Evolutionary conservation across 768 basidiomycete genomes (phyloP), one percentile per base, ranked within the genome.

Genomic region (Termitomyces sp.): DNA sequence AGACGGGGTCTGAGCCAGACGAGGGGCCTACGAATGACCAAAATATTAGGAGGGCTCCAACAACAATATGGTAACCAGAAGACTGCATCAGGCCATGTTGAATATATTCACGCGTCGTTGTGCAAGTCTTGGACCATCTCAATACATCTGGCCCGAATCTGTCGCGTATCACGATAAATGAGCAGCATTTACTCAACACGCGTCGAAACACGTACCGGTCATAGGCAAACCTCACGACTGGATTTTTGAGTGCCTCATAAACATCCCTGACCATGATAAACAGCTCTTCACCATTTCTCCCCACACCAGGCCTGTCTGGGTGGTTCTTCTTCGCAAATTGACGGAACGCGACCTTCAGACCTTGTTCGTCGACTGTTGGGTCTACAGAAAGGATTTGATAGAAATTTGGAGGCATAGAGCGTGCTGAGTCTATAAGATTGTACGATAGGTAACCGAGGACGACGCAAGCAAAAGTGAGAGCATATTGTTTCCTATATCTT

Each of bases 101-200:
- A 48, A 94, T 70, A 58, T 84, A 93, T 54, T 94, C 91, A 38
- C 80, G 76, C 40, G 78, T 72, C 0, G 88, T 90, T n/a, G 72
- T 76, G 54, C 86, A 88, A 22, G 68, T 61, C 20, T 84, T 74
- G 18, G 73, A 77, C 89, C 91, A 94, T 2, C 54, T 64, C 23
- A 89, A 59, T 4, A 85, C 88, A 31, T 83, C 83, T 11, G 89
- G 85, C 0, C 92, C 92, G 63, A 94, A 94, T 57, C 90, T 91
- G 39, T 20, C 18, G 50, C n/a, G 41, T 13, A 40, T 47, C n/a
- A 49, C 25, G 20, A 29, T 36, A 20, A 48, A 48, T n/a, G 16
- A 31, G 32, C 20, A 44, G 4, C 5, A 36, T 9, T 40, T 49
- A n/a, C n/a, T n/a, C n/a, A 18, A 25, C 32, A 49, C 23, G 33